These are phyloP conservation scores for Plasmodium vinckei DNA, from an alignment of 169 alveolate species.

Conservation along the genomic window DNA sequence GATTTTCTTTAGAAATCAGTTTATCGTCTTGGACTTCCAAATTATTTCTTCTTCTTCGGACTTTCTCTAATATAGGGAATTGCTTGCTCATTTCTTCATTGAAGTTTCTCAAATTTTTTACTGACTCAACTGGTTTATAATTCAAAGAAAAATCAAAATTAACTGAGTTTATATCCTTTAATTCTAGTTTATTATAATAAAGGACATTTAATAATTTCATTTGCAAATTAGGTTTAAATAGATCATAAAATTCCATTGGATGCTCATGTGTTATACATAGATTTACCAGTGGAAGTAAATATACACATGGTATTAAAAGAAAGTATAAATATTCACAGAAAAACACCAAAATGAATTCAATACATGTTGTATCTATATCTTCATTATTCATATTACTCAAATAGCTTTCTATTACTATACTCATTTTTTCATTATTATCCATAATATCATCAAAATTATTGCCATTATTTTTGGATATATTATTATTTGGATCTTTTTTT, in stretches of 20 bases:
- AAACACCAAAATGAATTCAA: conserved; percentile 25
- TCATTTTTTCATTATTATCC: not conserved
- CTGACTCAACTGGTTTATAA: not conserved
- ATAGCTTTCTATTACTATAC: not conserved
- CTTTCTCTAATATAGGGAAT: too few species aligned
- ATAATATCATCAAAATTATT: not conserved
- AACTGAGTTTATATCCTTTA: conserved; percentile 18
- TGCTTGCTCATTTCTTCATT: not conserved
- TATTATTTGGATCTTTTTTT: not conserved
- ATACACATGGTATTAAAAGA: conserved; percentile 53
- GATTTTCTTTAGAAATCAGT: not conserved
- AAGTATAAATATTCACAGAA: conserved; percentile 46
- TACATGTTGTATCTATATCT: conserved; percentile 7
- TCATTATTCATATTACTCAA: not conserved
- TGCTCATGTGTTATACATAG: conserved; percentile 51
- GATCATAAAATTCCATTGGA: conserved; percentile 24
- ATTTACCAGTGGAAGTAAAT: conserved; percentile 27
- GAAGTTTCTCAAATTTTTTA: not conserved
- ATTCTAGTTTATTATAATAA: conserved; percentile 27
- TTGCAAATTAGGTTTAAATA: conserved; percentile 30
- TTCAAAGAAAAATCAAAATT: not conserved
- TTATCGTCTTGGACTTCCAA: not conserved
- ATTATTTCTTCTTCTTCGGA: not conserved
- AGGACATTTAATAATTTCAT: conserved; percentile 31
- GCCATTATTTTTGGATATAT: not conserved